Conservation (phyloP, 2,329 filamentous ascomycete species). For the Calycina herbarum region DNA sequence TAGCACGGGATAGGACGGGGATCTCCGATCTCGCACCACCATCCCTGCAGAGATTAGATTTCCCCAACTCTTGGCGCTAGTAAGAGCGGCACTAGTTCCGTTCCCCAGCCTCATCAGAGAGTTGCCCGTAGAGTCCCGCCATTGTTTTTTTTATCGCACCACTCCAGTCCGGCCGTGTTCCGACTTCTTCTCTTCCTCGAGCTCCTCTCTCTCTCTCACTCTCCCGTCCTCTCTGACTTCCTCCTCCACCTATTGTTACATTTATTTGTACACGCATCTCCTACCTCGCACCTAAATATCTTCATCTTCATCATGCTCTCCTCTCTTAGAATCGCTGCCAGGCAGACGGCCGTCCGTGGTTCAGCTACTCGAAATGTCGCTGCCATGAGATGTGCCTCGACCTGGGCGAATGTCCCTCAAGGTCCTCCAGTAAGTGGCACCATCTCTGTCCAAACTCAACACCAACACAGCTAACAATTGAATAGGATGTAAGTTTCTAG, state of each 20-base stretch:
- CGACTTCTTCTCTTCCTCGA: neutral
- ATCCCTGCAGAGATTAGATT: constrained; percentile 1
- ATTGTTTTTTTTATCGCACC: constrained; percentile 1
- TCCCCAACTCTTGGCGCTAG: neutral
- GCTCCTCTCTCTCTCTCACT: neutral
- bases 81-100: neutral
- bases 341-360: constrained; percentile 43
- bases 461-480: constrained; percentile 23
- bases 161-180: neutral
- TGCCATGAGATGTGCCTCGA: constrained; percentile 52
- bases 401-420: constrained; percentile 89
- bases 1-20: neutral
- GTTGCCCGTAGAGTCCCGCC: neutral
- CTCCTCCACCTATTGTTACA: neutral
- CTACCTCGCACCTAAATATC: constrained; percentile 3
- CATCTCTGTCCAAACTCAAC: constrained; percentile 11
- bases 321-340: constrained; percentile 53
- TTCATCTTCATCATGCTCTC: constrained; percentile 54
- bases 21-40: neutral
- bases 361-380: constrained; percentile 29
- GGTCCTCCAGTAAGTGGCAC: constrained; percentile 79
- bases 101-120: neutral
- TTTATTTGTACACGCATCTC: constrained; percentile 5
- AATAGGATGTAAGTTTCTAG: constrained; percentile 40
- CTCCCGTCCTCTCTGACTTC: neutral